Base-by-base conservation (phyloP, 208 protist species). In the Trypanosoma cruzi region DNA sequence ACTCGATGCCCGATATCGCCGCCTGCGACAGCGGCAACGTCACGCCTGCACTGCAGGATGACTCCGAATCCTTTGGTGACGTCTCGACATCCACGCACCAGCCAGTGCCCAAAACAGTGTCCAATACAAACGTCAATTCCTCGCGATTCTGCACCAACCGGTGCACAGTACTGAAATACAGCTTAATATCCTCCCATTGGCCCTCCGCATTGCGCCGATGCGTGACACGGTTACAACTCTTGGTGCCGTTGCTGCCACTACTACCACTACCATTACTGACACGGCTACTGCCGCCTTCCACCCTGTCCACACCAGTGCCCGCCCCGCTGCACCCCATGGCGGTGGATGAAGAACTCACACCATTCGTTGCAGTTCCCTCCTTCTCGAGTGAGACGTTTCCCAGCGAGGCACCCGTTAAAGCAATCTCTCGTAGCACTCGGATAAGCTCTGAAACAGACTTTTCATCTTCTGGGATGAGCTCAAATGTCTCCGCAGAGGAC, bases 131-230 rank as follows among this genome's bases (percentile, higher is more conserved):
- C 10, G 55, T 56, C n/a, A 90, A n/a, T 76, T 90, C 84, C 7
- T 71, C 68, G 13, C 49, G 54, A 53, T 90, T 93, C 11, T 80
- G 68, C 10, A 89, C 66, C 11, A 85, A 62, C 0, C 36, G 40
- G 5, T 65, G 66, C 32, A 88, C 50, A 37, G 52, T 50, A 36
- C 69, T 31, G 11, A 90, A 81, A 46, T 84, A 75, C 1, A 31
- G 16, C 7, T 81, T 71, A 46, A 90, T 80, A 2, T 73, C 58
- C 31, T 73, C 50, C 87, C 84, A 93, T 53, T 89, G 73, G 37
- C 66, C 72, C 4, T 68, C 64, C 4, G 14, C 65, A 48, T 50
- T 31, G 42, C 26, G 16, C 4, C 5, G 34, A n/a, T 28, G 32
- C 28, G 16, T 22, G 31, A n/a, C 44, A 28, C 3, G 11, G 24